A percentile compares a stretch with the other conserved stretches of the same genome.
Conservation (phyloP, 768 basidiomycete genomes). For the Psilocybe tampanensis region DNA sequence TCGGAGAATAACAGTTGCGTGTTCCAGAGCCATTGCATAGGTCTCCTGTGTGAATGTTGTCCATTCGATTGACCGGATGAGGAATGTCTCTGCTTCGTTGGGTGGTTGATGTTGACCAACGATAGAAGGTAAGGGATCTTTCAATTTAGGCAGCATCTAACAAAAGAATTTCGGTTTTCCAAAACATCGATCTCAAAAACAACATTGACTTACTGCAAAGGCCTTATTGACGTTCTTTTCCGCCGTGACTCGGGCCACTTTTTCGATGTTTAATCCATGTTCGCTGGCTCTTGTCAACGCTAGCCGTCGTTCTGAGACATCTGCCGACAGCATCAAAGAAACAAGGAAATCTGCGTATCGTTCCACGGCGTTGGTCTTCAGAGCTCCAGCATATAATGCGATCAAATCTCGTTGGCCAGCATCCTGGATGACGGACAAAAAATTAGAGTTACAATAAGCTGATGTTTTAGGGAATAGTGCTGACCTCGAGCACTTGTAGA, state of each 20-base stretch:
- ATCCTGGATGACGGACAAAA: constrained; percentile 36
- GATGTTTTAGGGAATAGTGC: constrained; percentile 17
- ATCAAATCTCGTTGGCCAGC: constrained; percentile 86
- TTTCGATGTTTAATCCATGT: constrained; percentile 81
- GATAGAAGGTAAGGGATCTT: constrained; percentile 63
- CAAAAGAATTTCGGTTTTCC: neutral
- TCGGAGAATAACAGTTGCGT: constrained; percentile 85
- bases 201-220: constrained; percentile 49
- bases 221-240: constrained; percentile 75
- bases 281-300: constrained; percentile 79
- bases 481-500: constrained; percentile 82
- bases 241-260: constrained; percentile 80
- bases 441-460: neutral
- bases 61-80: constrained; percentile 94
- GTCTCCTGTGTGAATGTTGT: constrained; percentile 79
- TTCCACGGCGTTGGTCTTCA: constrained; percentile 90
- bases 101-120: constrained; percentile 57
- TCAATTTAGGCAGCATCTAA: constrained; percentile 56
- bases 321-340: constrained; percentile 66
- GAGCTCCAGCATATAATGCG: constrained; percentile 89
- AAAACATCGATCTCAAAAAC: constrained; percentile 1
- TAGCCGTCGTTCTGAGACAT: constrained; percentile 62
- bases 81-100: constrained; percentile 57
- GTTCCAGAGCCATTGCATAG: constrained; percentile 76
- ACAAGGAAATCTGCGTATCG: constrained; percentile 91